Base-by-base conservation (phyloP, 345 rosid genomes). In the Salix purpurea region DNA sequence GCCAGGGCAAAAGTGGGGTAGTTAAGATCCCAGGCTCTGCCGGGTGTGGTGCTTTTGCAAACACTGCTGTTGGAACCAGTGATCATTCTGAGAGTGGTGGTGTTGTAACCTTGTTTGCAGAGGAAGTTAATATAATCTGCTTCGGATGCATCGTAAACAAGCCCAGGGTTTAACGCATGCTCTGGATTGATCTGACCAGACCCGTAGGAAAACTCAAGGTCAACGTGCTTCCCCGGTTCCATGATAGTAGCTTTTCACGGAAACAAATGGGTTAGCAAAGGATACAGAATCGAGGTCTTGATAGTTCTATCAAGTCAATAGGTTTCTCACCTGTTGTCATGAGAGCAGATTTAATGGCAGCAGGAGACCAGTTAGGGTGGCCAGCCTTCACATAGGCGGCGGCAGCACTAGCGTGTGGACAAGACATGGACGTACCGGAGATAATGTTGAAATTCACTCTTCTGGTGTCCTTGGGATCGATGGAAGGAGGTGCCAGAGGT, bases 11-110 rank as follows among this genome's bases (percentile, higher is more conserved):
- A 83, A 30, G 87, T 80, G 1, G 89, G 89, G 58, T 83, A 84
- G 73, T 88, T 85, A 7, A 88, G 82, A 70, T 88, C 84, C 85
- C 87, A 83, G 14, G 83, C 88, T 64, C 80, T 76, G 71, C 84
- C 86, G 6, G 75, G 80, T 44, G 15, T 19, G 13, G 74, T 66
- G 76, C 60, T 74, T n/a, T 11, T 54, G 73, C 84, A 83, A 30
- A 65, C 60, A 48, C 79, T 82, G 75, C 78, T 77, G 65, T 83
- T 81, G 34, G 83, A 78, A 0, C 87, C 88, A 0, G 84, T 82
- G 46, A 87, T 69, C 10, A 70, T 7, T 50, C 83, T 76, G 23
- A 83, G 58, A 18, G 72, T 68, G 42, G 30, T 28, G 30, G 54
- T 75, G 21, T 81, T 84, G 76, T 83, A 87, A 3, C 88, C 89